Evolutionary conservation across 2,329 filamentous ascomycete genomes (phyloP).

Genomic region (Fusarium marasasianum): DNA sequence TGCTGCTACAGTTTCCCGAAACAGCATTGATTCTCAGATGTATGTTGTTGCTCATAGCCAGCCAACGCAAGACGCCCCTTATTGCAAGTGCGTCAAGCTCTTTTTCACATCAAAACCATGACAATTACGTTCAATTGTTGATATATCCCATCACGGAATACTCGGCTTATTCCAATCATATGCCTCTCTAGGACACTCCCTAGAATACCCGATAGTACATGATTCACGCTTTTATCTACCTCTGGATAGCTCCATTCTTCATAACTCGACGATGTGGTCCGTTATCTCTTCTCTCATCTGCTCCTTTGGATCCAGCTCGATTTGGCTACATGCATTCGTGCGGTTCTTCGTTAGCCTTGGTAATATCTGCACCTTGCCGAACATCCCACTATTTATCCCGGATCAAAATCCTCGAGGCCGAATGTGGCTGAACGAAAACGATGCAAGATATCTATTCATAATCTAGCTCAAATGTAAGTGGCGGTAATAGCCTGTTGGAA

Average conservation of each 20-base stretch:
- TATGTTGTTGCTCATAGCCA: neutral
- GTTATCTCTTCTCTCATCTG: constrained; percentile 32
- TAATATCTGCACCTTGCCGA: constrained; percentile 32
- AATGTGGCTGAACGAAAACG: neutral
- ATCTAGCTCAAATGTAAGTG: neutral
- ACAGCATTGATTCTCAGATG: neutral
- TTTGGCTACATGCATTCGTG: constrained; percentile 27
- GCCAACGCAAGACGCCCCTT: neutral
- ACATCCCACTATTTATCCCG: constrained; percentile 1
- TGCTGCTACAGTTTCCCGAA: neutral
- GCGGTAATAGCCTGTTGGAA: neutral
- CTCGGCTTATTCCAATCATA: neutral
- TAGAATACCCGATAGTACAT: neutral
- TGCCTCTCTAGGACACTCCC: neutral
- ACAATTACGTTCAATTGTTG: neutral
- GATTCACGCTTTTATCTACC: neutral
- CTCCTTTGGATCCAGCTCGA: neutral
- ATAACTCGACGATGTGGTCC: neutral
- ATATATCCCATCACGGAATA: neutral
- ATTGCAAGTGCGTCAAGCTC: neutral
- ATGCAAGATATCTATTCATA: neutral
- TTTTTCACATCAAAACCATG: neutral
- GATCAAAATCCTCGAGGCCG: neutral
- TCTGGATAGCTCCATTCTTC: neutral
- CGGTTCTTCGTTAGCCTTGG: constrained; percentile 6